Base-by-base conservation (phyloP, 2,329 filamentous ascomycete genomes). In the Zymoseptoria tritici region DNA sequence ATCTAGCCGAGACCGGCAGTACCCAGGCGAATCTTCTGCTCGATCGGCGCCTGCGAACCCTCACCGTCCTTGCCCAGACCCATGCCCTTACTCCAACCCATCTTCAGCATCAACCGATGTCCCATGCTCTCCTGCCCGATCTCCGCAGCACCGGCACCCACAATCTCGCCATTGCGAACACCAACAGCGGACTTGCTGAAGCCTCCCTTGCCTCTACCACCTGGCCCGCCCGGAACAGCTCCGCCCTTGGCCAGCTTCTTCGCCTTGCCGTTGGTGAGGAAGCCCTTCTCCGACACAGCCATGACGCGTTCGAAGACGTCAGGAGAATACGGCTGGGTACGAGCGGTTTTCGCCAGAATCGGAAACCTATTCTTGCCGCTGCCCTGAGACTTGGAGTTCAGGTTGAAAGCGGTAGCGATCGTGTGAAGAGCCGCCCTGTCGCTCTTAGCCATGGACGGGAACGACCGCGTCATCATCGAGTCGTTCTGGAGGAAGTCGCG, bases 31-130 rank as follows among this genome's bases (percentile, higher is more conserved):
- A 99, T 88, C 24, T 94, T 84, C 64, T 96, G 92, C 24, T 85
- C 82, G 22, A 99, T 88, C 0, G 93, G 93, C 62, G 90, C 85
- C 64, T 96, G 75, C 56, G 96, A 94, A 31, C 94, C 94, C 73
- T 95, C 96, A 64, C 95, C 86, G 1, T 79, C 72, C 9, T 89
- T 85, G 56, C 94, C 94, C 0, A 99, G 81, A 1, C 89, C 89
- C 70, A 87, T 96, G 4, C 94, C 94, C 56, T 82, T 87, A 62
- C 84, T 89, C 92, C 94, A 99, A 3, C 94, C 94, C 94, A 97
- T 97, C 76, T 94, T 97, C 77, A 96, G 91, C 64, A 99, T 77
- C 85, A 99, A 89, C 2, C 85, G 85, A 55, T 91, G 84, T 9
- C 94, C 94, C 66, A 85, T 90, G 72, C 96, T 97, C 57, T 88